Conservation (phyloP, 129 eudicot genomes). For the Mikania micrantha region DNA sequence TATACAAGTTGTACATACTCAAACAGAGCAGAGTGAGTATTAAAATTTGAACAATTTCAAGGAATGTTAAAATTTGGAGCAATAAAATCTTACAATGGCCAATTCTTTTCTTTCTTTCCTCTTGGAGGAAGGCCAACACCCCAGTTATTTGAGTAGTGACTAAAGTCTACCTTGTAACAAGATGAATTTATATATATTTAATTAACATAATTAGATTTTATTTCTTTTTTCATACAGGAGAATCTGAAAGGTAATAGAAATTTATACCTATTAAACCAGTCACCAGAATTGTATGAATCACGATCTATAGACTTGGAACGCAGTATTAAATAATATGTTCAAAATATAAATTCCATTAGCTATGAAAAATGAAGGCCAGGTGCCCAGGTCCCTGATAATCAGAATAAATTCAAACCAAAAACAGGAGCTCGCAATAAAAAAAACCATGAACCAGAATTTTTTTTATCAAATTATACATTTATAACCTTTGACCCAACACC, state of each 20-base stretch:
- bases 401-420: too few species aligned
- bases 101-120: slow-evolving; percentile 68
- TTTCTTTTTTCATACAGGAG: not conserved
- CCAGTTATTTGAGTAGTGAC: slow-evolving; percentile 85
- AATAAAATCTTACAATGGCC: slow-evolving; percentile 81
- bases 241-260: not conserved
- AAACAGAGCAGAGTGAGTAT: not conserved
- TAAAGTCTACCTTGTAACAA: slow-evolving; percentile 81
- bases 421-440: too few species aligned
- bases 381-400: too few species aligned
- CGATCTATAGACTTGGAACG: slow-evolving; percentile 96
- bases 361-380: too few species aligned
- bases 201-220: not conserved
- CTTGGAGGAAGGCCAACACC: slow-evolving; percentile 97
- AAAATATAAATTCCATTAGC: not conserved
- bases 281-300: slow-evolving; percentile 83
- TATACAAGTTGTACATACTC: not conserved
- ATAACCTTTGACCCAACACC: too few species aligned
- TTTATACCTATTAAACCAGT: slow-evolving; percentile 82
- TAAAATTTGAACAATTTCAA: too few species aligned
- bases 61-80: too few species aligned
- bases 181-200: not conserved
- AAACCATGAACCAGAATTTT: too few species aligned
- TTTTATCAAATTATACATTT: too few species aligned
- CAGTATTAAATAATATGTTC: slow-evolving; percentile 23